A percentile compares a stretch with the other conserved stretches of the same genome.
These are phyloP conservation scores for Suillus americanus DNA, from an alignment of 768 basidiomycete species.

Conservation along the genomic window DNA sequence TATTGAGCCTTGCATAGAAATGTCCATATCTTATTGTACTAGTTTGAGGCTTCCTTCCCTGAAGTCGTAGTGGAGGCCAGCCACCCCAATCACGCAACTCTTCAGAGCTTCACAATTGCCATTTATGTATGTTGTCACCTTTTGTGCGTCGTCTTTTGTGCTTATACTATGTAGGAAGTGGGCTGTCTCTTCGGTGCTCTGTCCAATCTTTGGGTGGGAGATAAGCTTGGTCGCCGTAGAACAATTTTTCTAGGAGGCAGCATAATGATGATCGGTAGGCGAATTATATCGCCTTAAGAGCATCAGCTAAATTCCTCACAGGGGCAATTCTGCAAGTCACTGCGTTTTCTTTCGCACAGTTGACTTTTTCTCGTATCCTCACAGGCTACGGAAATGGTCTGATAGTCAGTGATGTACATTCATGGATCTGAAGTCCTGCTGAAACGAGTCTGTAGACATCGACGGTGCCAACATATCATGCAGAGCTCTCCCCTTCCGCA, in stretches of 20 bases:
- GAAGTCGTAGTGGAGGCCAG: slow-evolving; percentile 30
- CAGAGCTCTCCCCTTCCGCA: slow-evolving; percentile 43
- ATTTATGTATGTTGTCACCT: slow-evolving; percentile 31
- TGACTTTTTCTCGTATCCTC: slow-evolving; percentile 40
- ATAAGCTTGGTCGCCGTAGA: slow-evolving; percentile 38
- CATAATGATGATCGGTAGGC: slow-evolving; percentile 39
- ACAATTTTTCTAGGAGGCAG: slow-evolving; percentile 39
- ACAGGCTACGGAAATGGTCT: slow-evolving; percentile 44
- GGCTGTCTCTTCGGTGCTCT: slow-evolving; percentile 45
- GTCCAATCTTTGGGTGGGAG: slow-evolving; percentile 40
- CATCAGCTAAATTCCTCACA: neutral
- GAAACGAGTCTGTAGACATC: slow-evolving; percentile 32
- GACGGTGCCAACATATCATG: slow-evolving; percentile 44
- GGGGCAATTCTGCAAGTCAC: slow-evolving; percentile 38
- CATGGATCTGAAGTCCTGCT: neutral
- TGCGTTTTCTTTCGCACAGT: slow-evolving; percentile 38
- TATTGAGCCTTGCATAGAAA: neutral
- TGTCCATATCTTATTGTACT: neutral
- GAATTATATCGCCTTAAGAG: neutral
- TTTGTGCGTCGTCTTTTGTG: neutral
- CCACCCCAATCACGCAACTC: slow-evolving; percentile 31
- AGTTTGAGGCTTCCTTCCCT: slow-evolving; percentile 42
- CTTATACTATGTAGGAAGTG: slow-evolving; percentile 34
- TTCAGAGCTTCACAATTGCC: slow-evolving; percentile 39
- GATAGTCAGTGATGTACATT: slow-evolving; percentile 23